These are phyloP conservation scores for Penicillium cosmopolitanum DNA, from an alignment of 495 filamentous ascomycete species.

Conservation along the genomic window DNA sequence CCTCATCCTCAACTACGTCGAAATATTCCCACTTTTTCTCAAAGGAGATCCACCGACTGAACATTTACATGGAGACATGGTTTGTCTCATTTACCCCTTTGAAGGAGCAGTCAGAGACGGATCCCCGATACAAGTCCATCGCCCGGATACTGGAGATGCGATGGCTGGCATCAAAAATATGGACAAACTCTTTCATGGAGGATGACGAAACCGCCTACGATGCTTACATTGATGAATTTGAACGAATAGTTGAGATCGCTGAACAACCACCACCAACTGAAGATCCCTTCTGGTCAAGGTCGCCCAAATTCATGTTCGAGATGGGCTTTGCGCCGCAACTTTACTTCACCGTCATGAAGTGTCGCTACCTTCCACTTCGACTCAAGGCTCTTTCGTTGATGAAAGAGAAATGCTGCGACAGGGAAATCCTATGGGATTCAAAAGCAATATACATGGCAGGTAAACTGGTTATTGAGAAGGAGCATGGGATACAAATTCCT, in stretches of 20 bases:
- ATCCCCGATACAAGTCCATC: background rate
- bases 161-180: constrained; percentile 12
- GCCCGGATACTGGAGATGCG: constrained; percentile 6
- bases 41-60: constrained; percentile 5
- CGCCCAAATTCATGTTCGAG: constrained; percentile 11
- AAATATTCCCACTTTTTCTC: constrained; percentile 3
- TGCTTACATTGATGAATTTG: constrained; percentile 9
- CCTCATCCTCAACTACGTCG: background rate
- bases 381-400: constrained; percentile 7
- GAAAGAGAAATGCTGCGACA: background rate
- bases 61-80: constrained; percentile 4
- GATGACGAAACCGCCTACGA: constrained; percentile 2
- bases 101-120: background rate
- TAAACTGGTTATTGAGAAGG: constrained; percentile 2
- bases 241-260: constrained; percentile 8
- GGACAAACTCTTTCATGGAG: background rate
- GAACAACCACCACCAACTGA: background rate
- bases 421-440: constrained; percentile 8
- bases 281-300: constrained; percentile 1
- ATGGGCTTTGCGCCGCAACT: constrained; percentile 8
- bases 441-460: background rate
- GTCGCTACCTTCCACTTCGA: constrained; percentile 9
- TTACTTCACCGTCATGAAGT: constrained; percentile 10
- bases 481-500: constrained; percentile 2
- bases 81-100: background rate